Evolutionary conservation across 371 early-diverging fungal genomes (phyloP).

Genomic region (Blastocladiella emersonii): DNA sequence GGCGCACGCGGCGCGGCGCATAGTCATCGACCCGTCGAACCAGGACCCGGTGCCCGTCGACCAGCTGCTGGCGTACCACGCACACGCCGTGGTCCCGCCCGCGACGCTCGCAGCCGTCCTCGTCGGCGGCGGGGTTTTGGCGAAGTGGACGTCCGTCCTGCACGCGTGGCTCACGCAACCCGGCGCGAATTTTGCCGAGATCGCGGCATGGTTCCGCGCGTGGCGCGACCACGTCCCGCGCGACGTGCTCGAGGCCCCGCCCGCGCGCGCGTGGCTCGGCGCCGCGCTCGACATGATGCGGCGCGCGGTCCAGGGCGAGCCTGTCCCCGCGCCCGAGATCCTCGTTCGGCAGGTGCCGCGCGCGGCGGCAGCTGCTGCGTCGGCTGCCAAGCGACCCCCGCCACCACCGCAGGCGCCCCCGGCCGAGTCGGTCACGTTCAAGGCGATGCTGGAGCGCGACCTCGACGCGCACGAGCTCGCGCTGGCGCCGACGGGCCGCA

Average conservation of each 20-base stretch:
- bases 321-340: constrained; percentile 6
- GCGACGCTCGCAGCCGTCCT: constrained; percentile 34
- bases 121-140: constrained; percentile 64
- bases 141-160: constrained; percentile 50
- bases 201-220: constrained; percentile 58
- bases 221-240: constrained; percentile 46
- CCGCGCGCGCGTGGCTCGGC: constrained; percentile 36
- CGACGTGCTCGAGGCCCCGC: constrained; percentile 22
- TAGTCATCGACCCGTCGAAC: constrained; percentile 52
- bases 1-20: constrained; percentile 40
- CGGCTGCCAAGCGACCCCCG: constrained; percentile 15
- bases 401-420: not conserved
- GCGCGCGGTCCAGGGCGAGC: constrained; percentile 12
- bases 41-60: constrained; percentile 24
- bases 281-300: constrained; percentile 61
- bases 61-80: constrained; percentile 49
- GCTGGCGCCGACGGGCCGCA: constrained; percentile 23
- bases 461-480: constrained; percentile 24
- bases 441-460: constrained; percentile 29
- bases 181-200: constrained; percentile 41
- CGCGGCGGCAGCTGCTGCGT: constrained; percentile 8
- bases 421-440: constrained; percentile 20
- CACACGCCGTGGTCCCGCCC: constrained; percentile 30
- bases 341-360: not conserved
- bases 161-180: constrained; percentile 47